Percentiles rank a stretch among this genome's conserved stretches.
Conservation (phyloP, 1,284 basidiomycete genomes). For the Cryptococcus sp. region DNA sequence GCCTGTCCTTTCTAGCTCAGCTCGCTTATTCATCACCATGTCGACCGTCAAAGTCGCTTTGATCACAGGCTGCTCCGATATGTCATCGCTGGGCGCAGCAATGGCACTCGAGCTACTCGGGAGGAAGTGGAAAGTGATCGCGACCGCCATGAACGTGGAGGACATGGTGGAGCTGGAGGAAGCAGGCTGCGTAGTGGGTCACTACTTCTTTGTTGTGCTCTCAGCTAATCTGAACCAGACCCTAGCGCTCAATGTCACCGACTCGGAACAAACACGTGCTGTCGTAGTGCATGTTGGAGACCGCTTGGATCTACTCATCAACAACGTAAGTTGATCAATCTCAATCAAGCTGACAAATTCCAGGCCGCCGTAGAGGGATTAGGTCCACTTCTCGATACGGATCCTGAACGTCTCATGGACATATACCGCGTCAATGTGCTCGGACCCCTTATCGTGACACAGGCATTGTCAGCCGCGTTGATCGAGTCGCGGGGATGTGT, state of each 20-base stretch:
- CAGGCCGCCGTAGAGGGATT: too few species aligned
- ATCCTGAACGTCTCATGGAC: conserved; percentile 8
- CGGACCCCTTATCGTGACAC: conserved; percentile 21
- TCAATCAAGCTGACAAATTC: too few species aligned
- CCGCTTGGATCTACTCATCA: conserved; percentile 16
- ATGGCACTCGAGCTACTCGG: conserved; percentile 13
- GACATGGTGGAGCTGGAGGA: conserved; percentile 13
- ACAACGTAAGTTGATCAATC: conserved; percentile 11
- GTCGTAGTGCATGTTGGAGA: conserved; percentile 1
- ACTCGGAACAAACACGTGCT: conserved; percentile 1
- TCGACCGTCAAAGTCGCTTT: conserved; percentile 15
- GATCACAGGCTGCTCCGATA: conserved; percentile 28
- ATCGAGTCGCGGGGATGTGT: conserved; percentile 13
- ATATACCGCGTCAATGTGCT: conserved; percentile 30
- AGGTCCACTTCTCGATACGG: conserved; percentile 2
- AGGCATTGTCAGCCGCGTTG: conserved; percentile 12
- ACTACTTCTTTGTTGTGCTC: neutral
- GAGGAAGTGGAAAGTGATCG: conserved; percentile 18
- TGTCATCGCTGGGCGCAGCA: conserved; percentile 19
- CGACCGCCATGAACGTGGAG: conserved; percentile 18
- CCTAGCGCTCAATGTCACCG: conserved; percentile 16
- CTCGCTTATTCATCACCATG: too few species aligned
- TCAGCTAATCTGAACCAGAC: neutral
- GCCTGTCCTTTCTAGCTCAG: too few species aligned
- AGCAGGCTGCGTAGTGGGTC: conserved; percentile 17